Percentiles rank a stretch among this genome's conserved stretches.
phyloP scores from a whole-genome alignment of 1,284 basidiomycete genomes.

The Takashimella tepidaria region DNA sequence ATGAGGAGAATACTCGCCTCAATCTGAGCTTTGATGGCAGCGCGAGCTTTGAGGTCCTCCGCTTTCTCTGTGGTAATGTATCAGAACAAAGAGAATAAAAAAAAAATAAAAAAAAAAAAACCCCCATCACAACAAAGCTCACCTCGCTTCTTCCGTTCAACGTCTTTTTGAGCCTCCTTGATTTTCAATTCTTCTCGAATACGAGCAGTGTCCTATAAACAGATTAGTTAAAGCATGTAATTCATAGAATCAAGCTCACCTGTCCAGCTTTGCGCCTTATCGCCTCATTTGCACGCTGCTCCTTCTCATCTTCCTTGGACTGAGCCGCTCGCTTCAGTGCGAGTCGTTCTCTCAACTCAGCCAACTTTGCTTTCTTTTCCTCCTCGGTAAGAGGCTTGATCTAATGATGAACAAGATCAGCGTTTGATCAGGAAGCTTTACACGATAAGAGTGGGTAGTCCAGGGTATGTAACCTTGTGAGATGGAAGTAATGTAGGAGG shows the following conservation, averaged over 20 bases:
- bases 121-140: constrained; percentile 15
- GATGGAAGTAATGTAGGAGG: too few species aligned
- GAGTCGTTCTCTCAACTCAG: constrained; percentile 72
- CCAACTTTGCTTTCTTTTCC: constrained; percentile 78
- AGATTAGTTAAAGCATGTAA: too few species aligned
- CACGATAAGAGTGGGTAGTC: too few species aligned
- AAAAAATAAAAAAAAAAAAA: too few species aligned
- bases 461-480: too few species aligned
- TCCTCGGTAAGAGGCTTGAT: constrained; percentile 80
- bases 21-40: constrained; percentile 83
- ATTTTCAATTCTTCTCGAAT: constrained; percentile 70
- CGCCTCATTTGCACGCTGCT: constrained; percentile 68
- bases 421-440: too few species aligned
- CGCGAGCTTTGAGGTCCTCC: constrained; percentile 74
- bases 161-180: constrained; percentile 75
- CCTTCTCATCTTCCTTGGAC: constrained; percentile 64
- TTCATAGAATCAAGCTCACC: constrained; percentile 52
- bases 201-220: constrained; percentile 68
- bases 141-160: constrained; percentile 72
- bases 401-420: too few species aligned
- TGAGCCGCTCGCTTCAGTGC: constrained; percentile 66
- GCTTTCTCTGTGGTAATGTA: constrained; percentile 82
- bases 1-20: constrained; percentile 52
- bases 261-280: constrained; percentile 78
- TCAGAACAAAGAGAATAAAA: too few species aligned